phyloP scores from a whole-genome alignment of 2,329 filamentous ascomycete species.

The Hypoxylon sp. region DNA sequence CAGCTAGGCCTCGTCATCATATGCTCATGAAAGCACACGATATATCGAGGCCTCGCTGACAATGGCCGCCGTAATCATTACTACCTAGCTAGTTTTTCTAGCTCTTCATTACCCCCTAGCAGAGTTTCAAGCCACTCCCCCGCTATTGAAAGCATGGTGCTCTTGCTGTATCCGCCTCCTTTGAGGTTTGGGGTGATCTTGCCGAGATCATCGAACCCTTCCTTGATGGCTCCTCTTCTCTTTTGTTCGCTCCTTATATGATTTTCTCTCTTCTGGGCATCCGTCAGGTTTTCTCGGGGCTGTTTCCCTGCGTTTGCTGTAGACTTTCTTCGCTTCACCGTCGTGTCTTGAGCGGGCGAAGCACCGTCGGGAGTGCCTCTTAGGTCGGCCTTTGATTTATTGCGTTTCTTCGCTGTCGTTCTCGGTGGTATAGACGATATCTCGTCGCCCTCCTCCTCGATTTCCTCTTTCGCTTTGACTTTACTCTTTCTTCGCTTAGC shows the following conservation, averaged over 20 bases:
- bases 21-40: conserved; percentile 12
- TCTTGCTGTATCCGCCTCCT: conserved; percentile 84
- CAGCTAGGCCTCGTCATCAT: conserved; percentile 6
- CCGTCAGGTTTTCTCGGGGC: conserved; percentile 79
- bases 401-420: conserved; percentile 59
- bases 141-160: conserved; percentile 78
- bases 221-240: conserved; percentile 74
- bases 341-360: conserved; percentile 52
- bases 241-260: conserved; percentile 71
- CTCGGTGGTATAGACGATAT: conserved; percentile 46
- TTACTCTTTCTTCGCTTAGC: conserved; percentile 69
- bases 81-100: conserved; percentile 54
- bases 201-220: conserved; percentile 84
- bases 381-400: conserved; percentile 62
- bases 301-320: conserved; percentile 57
- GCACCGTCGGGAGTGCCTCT: conserved; percentile 47
- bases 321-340: conserved; percentile 65
- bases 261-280: conserved; percentile 86
- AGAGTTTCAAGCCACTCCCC: conserved; percentile 83
- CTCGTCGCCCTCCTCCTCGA: conserved; percentile 58
- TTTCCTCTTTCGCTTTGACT: conserved; percentile 63
- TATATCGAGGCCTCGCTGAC: conserved; percentile 15
- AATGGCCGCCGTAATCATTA: conserved; percentile 51
- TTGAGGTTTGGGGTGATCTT: conserved; percentile 80
- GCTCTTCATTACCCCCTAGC: conserved; percentile 72